Percentiles rank a stretch among this genome's conserved stretches.
Evolutionary conservation across 1,284 basidiomycete species (phyloP).

Genomic region (Cutaneotrichosporon mucoides): DNA sequence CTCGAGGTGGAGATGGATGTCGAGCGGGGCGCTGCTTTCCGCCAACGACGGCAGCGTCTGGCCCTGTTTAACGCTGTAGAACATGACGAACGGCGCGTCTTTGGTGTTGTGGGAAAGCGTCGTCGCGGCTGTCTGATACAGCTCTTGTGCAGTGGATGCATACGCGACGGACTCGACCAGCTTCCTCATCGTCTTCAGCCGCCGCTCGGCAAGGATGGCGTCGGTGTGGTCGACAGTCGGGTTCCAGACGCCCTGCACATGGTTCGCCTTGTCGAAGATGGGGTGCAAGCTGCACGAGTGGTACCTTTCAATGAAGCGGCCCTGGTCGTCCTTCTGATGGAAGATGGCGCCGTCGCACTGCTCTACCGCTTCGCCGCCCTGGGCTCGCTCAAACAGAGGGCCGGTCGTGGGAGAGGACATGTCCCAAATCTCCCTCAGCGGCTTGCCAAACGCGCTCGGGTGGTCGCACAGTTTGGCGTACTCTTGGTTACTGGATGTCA

Average conservation of each 20-base stretch:
- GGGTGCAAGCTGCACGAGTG: constrained; percentile 38
- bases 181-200: constrained; percentile 29
- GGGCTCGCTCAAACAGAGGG: constrained; percentile 18
- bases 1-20: constrained; percentile 16
- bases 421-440: constrained; percentile 26
- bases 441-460: constrained; percentile 30
- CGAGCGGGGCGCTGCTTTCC: background rate
- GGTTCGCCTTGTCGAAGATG: constrained; percentile 24
- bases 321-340: constrained; percentile 20
- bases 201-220: constrained; percentile 28
- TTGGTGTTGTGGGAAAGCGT: constrained; percentile 32
- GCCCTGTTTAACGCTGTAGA: constrained; percentile 30
- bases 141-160: constrained; percentile 24
- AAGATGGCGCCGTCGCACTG: constrained; percentile 30
- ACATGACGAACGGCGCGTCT: constrained; percentile 39
- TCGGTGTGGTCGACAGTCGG: constrained; percentile 33
- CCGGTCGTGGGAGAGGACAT: constrained; percentile 10
- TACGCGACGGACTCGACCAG: constrained; percentile 33
- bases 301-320: constrained; percentile 30
- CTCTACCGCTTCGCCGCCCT: constrained; percentile 17
- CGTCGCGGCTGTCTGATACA: constrained; percentile 23
- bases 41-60: background rate
- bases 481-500: constrained; percentile 29
- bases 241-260: constrained; percentile 35
- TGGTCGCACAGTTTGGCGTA: constrained; percentile 30